Evolutionary conservation across 1,284 basidiomycete species (phyloP).

Genomic region (Marasmius fiardii): DNA sequence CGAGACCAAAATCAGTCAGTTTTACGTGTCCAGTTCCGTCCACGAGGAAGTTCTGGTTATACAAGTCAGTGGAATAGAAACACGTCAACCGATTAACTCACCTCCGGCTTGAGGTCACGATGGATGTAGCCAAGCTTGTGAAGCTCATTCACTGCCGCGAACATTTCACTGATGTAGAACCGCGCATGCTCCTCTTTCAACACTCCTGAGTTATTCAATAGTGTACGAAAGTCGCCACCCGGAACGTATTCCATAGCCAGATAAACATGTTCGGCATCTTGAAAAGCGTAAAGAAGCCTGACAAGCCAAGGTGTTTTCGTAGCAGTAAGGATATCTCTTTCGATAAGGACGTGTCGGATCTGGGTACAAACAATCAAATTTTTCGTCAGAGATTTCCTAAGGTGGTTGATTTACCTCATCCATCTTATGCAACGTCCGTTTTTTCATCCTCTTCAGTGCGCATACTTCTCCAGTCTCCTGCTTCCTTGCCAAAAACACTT

Average conservation of each 20-base stretch:
- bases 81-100: slow-evolving; percentile 26
- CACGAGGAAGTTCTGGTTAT: slow-evolving; percentile 88
- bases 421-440: slow-evolving; percentile 93
- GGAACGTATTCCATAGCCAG: slow-evolving; percentile 99
- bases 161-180: slow-evolving; percentile 97
- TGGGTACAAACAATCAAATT: slow-evolving; percentile 25
- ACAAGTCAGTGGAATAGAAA: neutral
- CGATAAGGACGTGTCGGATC: slow-evolving; percentile 94
- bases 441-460: slow-evolving; percentile 94
- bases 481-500: slow-evolving; percentile 91
- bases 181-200: slow-evolving; percentile 93
- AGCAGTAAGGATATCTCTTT: slow-evolving; percentile 92
- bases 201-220: slow-evolving; percentile 94
- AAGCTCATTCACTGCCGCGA: slow-evolving; percentile 84
- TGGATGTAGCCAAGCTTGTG: slow-evolving; percentile 97
- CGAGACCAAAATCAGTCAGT: slow-evolving; percentile 97
- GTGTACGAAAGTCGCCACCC: slow-evolving; percentile 92
- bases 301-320: slow-evolving; percentile 97
- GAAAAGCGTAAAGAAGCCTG: slow-evolving; percentile 89
- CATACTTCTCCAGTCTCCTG: slow-evolving; percentile 92
- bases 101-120: slow-evolving; percentile 97
- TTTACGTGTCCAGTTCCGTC: slow-evolving; percentile 97
- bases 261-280: slow-evolving; percentile 86
- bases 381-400: neutral
- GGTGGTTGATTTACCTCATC: slow-evolving; percentile 67